These are phyloP conservation scores for Forsythia suspensa DNA, from an alignment of 257 asterid genomes.

Conservation along the genomic window DNA sequence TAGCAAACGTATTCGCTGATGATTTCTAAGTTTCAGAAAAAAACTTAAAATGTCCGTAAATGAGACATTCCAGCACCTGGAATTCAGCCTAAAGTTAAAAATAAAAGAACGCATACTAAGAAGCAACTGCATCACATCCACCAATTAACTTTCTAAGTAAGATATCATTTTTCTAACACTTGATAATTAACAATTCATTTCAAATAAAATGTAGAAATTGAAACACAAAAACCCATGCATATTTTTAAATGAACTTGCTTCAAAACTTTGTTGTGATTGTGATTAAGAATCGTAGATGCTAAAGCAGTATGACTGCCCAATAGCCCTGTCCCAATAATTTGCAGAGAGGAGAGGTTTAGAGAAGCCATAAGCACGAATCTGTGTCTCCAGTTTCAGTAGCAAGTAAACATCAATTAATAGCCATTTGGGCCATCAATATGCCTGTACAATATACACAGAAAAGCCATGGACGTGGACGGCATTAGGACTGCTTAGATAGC, in stretches of 20 bases:
- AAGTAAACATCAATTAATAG: background rate
- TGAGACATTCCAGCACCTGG: background rate
- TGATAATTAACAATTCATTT: background rate
- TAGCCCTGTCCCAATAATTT: background rate
- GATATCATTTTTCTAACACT: background rate
- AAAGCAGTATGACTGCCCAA: background rate
- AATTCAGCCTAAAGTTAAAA: background rate
- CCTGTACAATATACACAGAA: background rate
- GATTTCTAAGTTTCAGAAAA: background rate
- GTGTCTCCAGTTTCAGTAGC: background rate
- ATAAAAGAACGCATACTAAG: background rate
- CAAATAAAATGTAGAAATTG: background rate
- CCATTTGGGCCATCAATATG: background rate
- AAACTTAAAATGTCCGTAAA: background rate
- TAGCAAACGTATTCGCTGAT: background rate
- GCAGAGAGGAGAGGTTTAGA: background rate
- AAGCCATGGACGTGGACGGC: background rate
- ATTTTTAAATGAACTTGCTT: background rate
- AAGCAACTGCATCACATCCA: background rate
- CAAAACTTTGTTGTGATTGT: background rate
- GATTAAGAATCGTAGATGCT: background rate
- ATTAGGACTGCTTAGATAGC: background rate
- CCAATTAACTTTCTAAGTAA: background rate
- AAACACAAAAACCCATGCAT: background rate
- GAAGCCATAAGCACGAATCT: background rate